Percentiles rank a stretch among this genome's conserved stretches.
Evolutionary conservation across 441 rosid species (phyloP).

Genomic region (Corymbia citriodora): DNA sequence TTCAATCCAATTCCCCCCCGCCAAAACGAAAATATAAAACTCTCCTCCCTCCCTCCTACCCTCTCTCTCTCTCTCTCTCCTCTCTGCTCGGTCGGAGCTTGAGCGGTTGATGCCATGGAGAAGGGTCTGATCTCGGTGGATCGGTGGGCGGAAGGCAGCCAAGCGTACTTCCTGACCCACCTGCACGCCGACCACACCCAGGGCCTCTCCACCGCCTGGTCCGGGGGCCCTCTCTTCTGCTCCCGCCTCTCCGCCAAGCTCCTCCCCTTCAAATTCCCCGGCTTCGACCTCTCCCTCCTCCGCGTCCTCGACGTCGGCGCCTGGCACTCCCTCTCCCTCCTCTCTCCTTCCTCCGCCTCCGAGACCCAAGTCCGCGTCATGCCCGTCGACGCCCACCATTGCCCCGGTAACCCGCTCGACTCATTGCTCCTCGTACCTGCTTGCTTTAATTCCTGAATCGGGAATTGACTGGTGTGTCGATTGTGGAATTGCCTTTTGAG

Average conservation of each 20-base stretch:
- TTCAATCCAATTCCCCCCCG: neutral
- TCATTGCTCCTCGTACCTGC: neutral
- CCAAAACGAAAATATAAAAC: neutral
- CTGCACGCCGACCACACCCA: slow-evolving; percentile 70
- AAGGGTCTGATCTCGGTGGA: slow-evolving; percentile 70
- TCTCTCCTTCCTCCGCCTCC: slow-evolving; percentile 41
- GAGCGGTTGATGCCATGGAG: slow-evolving; percentile 36
- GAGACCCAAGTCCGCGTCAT: slow-evolving; percentile 35
- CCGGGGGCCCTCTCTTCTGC: slow-evolving; percentile 64
- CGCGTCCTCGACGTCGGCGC: slow-evolving; percentile 45
- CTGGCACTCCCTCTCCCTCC: slow-evolving; percentile 51
- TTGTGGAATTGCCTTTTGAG: neutral
- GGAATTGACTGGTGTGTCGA: neutral
- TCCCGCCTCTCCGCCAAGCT: slow-evolving; percentile 69
- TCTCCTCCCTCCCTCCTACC: neutral
- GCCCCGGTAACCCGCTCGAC: slow-evolving; percentile 40
- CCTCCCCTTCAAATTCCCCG: slow-evolving; percentile 59
- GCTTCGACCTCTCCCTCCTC: slow-evolving; percentile 57
- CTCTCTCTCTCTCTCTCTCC: neutral
- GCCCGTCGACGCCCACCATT: slow-evolving; percentile 72
- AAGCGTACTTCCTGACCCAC: slow-evolving; percentile 72
- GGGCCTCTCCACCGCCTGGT: slow-evolving; percentile 58
- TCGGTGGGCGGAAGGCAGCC: slow-evolving; percentile 63
- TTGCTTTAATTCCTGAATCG: neutral
- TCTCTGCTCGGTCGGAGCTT: neutral